Evolutionary conservation across 1,284 basidiomycete species (phyloP).

Genomic region (Tranzscheliella williamsii): DNA sequence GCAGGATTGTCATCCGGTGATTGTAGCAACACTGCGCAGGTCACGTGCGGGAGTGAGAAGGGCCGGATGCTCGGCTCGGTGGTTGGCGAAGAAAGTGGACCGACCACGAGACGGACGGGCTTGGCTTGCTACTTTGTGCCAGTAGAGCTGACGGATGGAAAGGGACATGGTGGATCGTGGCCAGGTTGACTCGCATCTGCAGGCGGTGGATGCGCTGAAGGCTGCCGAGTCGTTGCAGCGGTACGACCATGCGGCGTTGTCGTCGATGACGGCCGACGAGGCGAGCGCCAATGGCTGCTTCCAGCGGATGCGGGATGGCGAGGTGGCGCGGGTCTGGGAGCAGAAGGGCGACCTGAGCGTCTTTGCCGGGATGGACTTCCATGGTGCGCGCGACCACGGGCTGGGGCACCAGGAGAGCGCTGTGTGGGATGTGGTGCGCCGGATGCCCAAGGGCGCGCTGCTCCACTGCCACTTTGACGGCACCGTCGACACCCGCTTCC

Average conservation of each 20-base stretch:
- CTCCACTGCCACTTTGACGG: constrained; percentile 54
- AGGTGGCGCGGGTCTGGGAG: constrained; percentile 17
- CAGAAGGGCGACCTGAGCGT: constrained; percentile 18
- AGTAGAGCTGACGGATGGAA: no score
- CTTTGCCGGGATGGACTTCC: constrained; percentile 36
- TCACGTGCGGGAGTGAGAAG: no score
- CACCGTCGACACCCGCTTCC: constrained; percentile 40
- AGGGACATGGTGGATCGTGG: no score
- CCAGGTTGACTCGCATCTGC: constrained; percentile 5
- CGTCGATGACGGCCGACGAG: constrained; percentile 10
- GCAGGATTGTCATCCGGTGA: no score
- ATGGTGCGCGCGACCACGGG: constrained; percentile 19
- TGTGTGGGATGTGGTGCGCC: constrained; percentile 13
- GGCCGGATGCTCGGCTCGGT: no score
- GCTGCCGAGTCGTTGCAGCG: constrained; percentile 15
- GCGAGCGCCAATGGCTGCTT: constrained; percentile 20
- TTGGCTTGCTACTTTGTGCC: no score
- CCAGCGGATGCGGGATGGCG: constrained; percentile 10
- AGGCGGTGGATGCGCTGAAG: constrained; percentile 17
- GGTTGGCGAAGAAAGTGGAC: no score
- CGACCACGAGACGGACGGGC: no score
- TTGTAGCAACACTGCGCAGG: no score
- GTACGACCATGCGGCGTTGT: constrained; percentile 31
- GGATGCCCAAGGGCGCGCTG: constrained; percentile 47
- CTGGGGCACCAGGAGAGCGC: constrained; percentile 9